These are phyloP conservation scores for Malania oleifera DNA, from an alignment of 164 flowering plant species.

Conservation along the genomic window DNA sequence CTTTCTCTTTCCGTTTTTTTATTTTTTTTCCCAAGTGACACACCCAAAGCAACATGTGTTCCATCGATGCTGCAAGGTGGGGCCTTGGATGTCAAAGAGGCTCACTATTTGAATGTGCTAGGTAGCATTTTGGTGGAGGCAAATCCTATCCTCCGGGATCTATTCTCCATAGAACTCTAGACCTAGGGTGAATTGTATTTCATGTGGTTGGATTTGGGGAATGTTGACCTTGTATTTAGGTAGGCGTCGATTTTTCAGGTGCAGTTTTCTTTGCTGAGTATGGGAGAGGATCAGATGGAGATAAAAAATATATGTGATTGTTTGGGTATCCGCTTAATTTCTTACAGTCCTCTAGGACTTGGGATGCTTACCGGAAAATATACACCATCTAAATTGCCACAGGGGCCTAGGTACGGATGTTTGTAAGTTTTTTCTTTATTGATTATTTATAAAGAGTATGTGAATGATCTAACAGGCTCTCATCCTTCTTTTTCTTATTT, in stretches of 20 bases:
- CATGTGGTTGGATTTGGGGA: not conserved
- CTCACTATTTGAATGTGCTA: too few relatives aligned
- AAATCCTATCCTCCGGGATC: too few relatives aligned
- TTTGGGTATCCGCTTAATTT: conserved; percentile 70
- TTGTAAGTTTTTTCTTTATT: not conserved
- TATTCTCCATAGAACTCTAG: too few relatives aligned
- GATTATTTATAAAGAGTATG: too few relatives aligned
- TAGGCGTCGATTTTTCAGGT: conserved; percentile 43
- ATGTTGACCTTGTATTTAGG: not conserved
- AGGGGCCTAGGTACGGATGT: conserved; percentile 62
- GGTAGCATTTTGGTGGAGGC: too few relatives aligned
- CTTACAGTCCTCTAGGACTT: conserved; percentile 95
- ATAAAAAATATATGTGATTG: conserved; percentile 70
- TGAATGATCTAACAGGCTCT: too few relatives aligned
- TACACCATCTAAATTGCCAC: conserved; percentile 63
- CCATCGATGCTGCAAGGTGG: too few relatives aligned
- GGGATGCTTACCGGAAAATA: conserved; percentile 98
- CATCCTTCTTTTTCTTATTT: not conserved
- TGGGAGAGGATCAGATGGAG: conserved; percentile 77
- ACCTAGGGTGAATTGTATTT: too few relatives aligned
- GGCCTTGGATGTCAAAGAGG: too few relatives aligned
- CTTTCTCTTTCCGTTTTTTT: not conserved
- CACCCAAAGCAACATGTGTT: too few relatives aligned
- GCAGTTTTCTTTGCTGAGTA: conserved; percentile 84
- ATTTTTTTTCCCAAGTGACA: not conserved